Conservation (phyloP, 2,329 filamentous ascomycete genomes). For the Arthrobotrys musiformis region DNA sequence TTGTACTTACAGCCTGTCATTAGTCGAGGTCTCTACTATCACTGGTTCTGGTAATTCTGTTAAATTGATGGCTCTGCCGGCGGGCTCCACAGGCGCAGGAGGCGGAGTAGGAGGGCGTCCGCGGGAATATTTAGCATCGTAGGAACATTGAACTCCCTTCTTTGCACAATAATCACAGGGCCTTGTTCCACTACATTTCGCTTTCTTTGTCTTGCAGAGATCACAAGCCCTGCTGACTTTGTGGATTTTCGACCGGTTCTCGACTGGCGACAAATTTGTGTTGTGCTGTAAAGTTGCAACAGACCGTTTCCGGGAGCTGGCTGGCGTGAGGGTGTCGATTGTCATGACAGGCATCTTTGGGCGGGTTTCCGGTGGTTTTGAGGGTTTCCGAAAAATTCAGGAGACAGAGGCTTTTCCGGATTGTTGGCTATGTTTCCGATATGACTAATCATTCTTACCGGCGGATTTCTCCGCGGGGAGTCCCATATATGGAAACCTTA, state of each 20-base stretch:
- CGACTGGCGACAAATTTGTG: slow-evolving; percentile 12
- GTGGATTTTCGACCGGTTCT: slow-evolving; percentile 35
- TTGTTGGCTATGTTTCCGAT: not conserved
- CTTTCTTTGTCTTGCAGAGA: slow-evolving; percentile 63
- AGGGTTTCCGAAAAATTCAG: not conserved
- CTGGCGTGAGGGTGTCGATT: not conserved
- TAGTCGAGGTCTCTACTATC: no score
- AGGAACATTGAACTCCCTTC: slow-evolving; percentile 61
- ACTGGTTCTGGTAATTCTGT: not conserved
- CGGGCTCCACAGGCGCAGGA: not conserved
- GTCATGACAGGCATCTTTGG: slow-evolving; percentile 6
- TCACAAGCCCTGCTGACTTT: slow-evolving; percentile 64
- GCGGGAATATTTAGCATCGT: slow-evolving; percentile 62
- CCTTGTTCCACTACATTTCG: slow-evolving; percentile 62
- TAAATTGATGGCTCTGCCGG: not conserved
- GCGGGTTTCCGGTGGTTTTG: not conserved
- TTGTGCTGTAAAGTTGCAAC: slow-evolving; percentile 38
- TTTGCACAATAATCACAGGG: slow-evolving; percentile 61
- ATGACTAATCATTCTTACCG: not conserved
- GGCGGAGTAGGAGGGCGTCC: slow-evolving; percentile 63
- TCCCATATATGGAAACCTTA: no score
- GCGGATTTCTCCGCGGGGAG: not conserved
- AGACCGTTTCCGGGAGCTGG: slow-evolving; percentile 24
- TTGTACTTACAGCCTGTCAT: not conserved
- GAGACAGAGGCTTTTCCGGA: slow-evolving; percentile 11